Evolutionary conservation across 2,329 filamentous ascomycete genomes (phyloP), one percentile per base, ranked within the genome.

Genomic region (Cercospora canescens): DNA sequence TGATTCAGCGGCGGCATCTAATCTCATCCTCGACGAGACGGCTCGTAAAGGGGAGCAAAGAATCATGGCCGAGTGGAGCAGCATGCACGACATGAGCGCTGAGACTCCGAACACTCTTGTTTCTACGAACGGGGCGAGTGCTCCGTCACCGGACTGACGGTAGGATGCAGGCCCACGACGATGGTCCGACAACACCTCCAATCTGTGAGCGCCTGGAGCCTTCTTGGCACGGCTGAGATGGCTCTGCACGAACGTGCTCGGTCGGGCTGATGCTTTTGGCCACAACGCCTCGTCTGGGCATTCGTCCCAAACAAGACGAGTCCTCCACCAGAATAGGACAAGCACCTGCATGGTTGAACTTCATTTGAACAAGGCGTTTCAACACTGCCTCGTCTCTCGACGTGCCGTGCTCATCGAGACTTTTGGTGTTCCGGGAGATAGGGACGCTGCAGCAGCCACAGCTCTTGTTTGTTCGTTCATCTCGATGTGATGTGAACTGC

Each of bases 381-480:
- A 45, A 30, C 34, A 45, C 24, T 28, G 57, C 57, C 57, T 60
- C 57, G 57, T 60, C n/a, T n/a, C n/a, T n/a, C n/a, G n/a, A n/a
- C n/a, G n/a, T n/a, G n/a, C n/a, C n/a, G n/a, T n/a, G n/a, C n/a
- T n/a, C 16, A 35, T 55, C 45, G 52, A 32, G 52, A 21, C 52
- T 55, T 55, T 55, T 24, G 28, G n/a, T 32, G 52, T 30, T 18
- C 28, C 28, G n/a, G 28, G 32, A n/a, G 52, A 55, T 55, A 35
- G 52, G 52, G 32, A 55, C 18, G 52, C 52, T 34, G 28, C 52
- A 32, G 52, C 52, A 55, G 52, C 52, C 52, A 55, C 52, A 32
- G 28, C 16, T 30, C 52, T 39, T 26, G 21, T 35, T 41, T 37
- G 55, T 34, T 37, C 14, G 32, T 39, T 16, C 55, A 32, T 37